Conservation (phyloP, 768 basidiomycete species). For the Mrakia frigida region DNA sequence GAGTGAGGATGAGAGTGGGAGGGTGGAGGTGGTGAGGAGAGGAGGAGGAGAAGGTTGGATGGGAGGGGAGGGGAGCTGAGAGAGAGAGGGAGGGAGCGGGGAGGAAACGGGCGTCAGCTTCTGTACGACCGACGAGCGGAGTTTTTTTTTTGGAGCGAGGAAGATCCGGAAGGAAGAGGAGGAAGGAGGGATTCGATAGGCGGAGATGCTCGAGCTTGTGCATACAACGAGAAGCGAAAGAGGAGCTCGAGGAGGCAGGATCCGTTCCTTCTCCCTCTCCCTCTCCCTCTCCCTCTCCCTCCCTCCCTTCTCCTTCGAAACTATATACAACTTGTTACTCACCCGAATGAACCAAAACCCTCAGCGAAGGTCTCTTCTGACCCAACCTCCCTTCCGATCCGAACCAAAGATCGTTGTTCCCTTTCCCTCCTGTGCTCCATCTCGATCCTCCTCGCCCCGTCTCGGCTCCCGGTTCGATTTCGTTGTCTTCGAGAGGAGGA, state of each 20-base stretch:
- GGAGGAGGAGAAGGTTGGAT: neutral
- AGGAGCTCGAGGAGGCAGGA: too few relatives aligned
- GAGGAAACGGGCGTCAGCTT: neutral
- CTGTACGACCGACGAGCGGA: too few relatives aligned
- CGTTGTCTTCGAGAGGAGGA: neutral
- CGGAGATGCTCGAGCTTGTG: too few relatives aligned
- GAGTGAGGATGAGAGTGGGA: neutral
- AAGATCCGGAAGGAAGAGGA: too few relatives aligned
- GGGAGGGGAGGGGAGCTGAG: constrained; percentile 5
- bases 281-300: neutral
- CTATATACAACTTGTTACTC: neutral
- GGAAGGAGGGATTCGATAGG: too few relatives aligned
- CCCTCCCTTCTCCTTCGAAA: neutral
- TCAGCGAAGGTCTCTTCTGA: neutral
- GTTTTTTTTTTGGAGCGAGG: too few relatives aligned
- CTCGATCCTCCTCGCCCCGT: neutral
- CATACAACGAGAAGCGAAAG: too few relatives aligned
- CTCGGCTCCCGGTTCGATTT: neutral
- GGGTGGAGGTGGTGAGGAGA: neutral
- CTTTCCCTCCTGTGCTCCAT: neutral
- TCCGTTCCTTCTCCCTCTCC: too few relatives aligned
- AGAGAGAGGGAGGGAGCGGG: neutral
- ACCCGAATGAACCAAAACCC: neutral
- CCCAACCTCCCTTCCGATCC: neutral
- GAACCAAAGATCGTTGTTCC: neutral